Conservation (phyloP, 2,329 filamentous ascomycete genomes). For the Colletotrichum destructivum region DNA sequence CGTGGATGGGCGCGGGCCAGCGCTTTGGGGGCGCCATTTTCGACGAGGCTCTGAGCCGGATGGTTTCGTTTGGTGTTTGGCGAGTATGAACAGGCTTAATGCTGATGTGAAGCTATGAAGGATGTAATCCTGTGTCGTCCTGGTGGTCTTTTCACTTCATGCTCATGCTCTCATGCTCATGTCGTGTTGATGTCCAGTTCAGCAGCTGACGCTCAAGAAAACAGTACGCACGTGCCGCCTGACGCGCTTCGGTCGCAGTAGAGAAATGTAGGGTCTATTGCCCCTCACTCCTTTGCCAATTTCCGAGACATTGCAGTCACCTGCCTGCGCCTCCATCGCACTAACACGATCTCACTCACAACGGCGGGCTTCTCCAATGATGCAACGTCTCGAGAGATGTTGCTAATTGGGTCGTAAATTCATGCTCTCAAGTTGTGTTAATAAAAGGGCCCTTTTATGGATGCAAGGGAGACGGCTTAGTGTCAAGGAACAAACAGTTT, state of each 20-base stretch:
- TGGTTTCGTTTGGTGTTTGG: not conserved
- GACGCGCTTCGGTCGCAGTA: constrained; percentile 1
- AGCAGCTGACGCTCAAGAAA: constrained; percentile 27
- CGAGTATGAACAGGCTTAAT: not conserved
- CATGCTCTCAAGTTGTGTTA: too few species aligned
- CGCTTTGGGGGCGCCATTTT: constrained; percentile 36
- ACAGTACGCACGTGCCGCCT: constrained; percentile 28
- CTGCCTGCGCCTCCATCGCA: constrained; percentile 5
- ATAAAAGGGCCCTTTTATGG: too few species aligned
- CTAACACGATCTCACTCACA: not conserved
- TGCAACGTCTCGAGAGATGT: not conserved
- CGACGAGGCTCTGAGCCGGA: too few species aligned
- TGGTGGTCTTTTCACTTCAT: not conserved
- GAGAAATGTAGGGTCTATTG: too few species aligned
- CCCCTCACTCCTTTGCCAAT: not conserved
- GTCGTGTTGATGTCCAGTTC: constrained; percentile 4
- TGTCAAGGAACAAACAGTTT: too few species aligned
- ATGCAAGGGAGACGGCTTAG: too few species aligned
- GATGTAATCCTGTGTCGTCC: not conserved
- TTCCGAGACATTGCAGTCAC: constrained; percentile 13
- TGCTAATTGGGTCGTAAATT: not conserved
- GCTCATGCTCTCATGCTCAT: not conserved
- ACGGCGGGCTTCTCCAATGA: not conserved
- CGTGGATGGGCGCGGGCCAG: constrained; percentile 63
- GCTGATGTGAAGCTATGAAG: not conserved